A percentile compares a stretch with the other conserved stretches of the same genome.
Evolutionary conservation across 176 grass and related monocot genomes (phyloP).

Genomic region (Rhipidocladum racemiflorum): DNA sequence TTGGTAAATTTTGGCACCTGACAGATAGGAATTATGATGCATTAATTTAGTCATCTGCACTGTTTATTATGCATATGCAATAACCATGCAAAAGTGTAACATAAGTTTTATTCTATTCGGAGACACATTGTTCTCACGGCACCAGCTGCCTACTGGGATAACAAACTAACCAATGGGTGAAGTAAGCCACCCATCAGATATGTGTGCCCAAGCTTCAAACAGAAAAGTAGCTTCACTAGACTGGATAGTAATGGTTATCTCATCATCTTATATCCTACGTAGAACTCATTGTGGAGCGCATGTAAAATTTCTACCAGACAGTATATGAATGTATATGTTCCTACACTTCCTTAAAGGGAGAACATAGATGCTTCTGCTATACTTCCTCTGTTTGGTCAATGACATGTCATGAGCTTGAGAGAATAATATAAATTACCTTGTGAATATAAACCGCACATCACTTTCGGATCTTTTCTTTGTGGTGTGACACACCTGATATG

Average conservation of each 20-base stretch:
- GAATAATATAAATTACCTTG: background rate
- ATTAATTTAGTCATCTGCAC: background rate
- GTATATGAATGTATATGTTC: conserved; percentile 1
- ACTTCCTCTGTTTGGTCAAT: background rate
- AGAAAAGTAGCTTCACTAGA: background rate
- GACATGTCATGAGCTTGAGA: background rate
- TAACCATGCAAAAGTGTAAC: conserved; percentile 16
- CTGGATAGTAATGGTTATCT: background rate
- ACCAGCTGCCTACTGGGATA: background rate
- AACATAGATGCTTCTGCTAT: background rate
- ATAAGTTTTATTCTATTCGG: background rate
- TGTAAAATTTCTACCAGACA: background rate
- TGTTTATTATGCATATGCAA: background rate
- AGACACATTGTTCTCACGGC: background rate
- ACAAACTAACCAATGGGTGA: background rate
- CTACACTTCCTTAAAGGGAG: background rate
- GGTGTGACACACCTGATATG: conserved; percentile 3
- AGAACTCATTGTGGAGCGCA: background rate
- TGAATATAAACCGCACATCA: background rate
- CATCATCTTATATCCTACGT: background rate
- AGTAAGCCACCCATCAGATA: background rate
- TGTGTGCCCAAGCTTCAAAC: background rate
- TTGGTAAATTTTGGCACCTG: background rate
- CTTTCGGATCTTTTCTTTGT: conserved; percentile 9
- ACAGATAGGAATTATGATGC: conserved; percentile 22